Evolutionary conservation across 148 eudicot species (phyloP).

Genomic region (Vaccinium corymbosum): DNA sequence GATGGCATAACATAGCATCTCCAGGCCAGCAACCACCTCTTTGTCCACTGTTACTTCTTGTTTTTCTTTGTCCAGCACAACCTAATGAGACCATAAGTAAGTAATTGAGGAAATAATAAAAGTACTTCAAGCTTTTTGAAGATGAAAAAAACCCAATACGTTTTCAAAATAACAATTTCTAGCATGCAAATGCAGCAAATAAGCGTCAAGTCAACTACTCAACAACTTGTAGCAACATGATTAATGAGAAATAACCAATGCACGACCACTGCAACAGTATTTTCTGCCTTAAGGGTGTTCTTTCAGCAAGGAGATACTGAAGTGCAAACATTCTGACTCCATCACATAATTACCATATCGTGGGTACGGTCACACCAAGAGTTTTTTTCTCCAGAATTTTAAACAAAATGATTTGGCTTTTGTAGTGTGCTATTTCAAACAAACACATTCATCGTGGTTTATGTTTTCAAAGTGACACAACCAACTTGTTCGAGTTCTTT

Average conservation of each 20-base stretch:
- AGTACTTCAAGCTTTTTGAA: not conserved
- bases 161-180: not conserved
- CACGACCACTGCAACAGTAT: not conserved
- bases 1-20: slow-evolving; percentile 23
- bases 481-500: too few relatives aligned
- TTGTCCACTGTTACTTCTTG: slow-evolving; percentile 76
- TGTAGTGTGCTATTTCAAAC: not conserved
- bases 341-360: not conserved
- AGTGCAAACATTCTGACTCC: not conserved
- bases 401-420: not conserved
- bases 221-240: not conserved
- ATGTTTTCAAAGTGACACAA: too few relatives aligned
- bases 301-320: not conserved
- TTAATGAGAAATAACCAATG: not conserved
- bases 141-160: not conserved
- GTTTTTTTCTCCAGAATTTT: not conserved
- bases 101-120: not conserved
- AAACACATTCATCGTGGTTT: not conserved
- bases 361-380: not conserved
- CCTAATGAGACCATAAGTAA: slow-evolving; percentile 38
- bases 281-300: not conserved
- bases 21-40: slow-evolving; percentile 96
- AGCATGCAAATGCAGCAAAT: not conserved
- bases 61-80: slow-evolving; percentile 82
- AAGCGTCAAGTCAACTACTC: not conserved